phyloP scores from a whole-genome alignment of 2,329 filamentous ascomycete genomes.

The Colletotrichum sp. region DNA sequence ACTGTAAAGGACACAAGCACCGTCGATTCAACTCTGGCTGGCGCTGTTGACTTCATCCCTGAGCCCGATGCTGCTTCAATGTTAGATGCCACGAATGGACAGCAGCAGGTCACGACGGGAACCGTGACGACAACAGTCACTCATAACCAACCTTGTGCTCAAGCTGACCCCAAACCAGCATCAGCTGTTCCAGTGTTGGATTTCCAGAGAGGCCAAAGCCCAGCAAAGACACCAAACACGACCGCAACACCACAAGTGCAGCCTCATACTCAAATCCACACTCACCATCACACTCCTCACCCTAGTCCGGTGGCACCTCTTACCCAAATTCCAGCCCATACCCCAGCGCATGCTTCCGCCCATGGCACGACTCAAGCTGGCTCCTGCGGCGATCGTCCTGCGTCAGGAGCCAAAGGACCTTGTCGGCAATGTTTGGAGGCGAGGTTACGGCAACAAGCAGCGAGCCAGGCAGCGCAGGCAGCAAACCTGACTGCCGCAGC shows the following conservation, averaged over 20 bases:
- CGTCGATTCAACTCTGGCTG: not conserved
- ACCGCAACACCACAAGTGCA: not conserved
- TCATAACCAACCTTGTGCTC: not conserved
- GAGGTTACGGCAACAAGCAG: conserved; percentile 16
- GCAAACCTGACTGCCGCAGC: not conserved
- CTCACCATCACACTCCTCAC: not conserved
- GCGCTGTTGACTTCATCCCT: not conserved
- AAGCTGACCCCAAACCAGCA: not conserved
- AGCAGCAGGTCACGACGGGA: not conserved
- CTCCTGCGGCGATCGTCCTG: not conserved
- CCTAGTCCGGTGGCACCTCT: not conserved
- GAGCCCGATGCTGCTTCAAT: not conserved
- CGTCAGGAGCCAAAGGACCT: not conserved
- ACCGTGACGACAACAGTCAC: not conserved
- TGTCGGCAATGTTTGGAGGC: conserved; percentile 20
- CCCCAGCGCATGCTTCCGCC: not conserved
- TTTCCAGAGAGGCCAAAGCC: not conserved
- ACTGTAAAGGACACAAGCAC: conserved; percentile 1
- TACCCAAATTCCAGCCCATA: not conserved
- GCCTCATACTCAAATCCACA: not conserved
- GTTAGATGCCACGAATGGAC: not conserved
- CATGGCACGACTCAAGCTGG: not conserved
- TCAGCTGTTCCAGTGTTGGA: not conserved
- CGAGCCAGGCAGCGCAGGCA: not conserved
- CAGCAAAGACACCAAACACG: not conserved